Evolutionary conservation across 2,329 filamentous ascomycete genomes (phyloP), one percentile per base, ranked within the genome.

Genomic region (Paraconiothyrium brasiliense): DNA sequence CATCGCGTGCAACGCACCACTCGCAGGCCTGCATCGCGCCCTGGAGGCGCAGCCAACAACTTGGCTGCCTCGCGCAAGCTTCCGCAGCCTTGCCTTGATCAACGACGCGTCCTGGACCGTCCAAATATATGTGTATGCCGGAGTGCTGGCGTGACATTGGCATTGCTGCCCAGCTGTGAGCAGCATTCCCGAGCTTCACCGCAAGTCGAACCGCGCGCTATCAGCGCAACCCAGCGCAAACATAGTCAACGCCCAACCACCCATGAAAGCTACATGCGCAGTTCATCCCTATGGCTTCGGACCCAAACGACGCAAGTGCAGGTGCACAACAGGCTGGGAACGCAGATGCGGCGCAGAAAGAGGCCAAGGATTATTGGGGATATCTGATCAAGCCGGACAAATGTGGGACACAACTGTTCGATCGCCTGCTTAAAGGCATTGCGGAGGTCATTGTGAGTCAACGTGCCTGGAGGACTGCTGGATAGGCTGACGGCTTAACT

Each of bases 311-410:
- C 43, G 60, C 56, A 16, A 61, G 66, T 57, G 66, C 67, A 64
- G 60, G 62, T 24, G 66, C 66, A 43, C 68, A 70, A 20, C 65
- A 69, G 10, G 47, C 59, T 16, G 65, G 67, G 14, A 68, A 70
- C 50, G 63, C 59, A 46, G 71, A 78, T 51, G 70, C 75, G n/a
- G 68, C 72, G 34, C 68, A 74, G 22, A 68, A 68, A 58, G 83
- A 84, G 71, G 82, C 83, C 6, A 76, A 76, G 56, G 76, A 84
- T 63, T 84, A 83, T 65, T 84, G 83, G 83, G 82, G 81, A 13
- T 84, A 83, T 64, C 71, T 85, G 41, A 81, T 85, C 73, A 80
- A 82, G 69, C 69, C 75, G n/a, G 82, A 85, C 76, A 84, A 84
- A 70, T 83, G 81, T 57, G 83, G 82, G 35, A 84, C 81, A 3